A percentile compares a stretch with the other conserved stretches of the same genome.
Conservation (phyloP, 1,284 basidiomycete species). For the Sanghuangporus baumii region DNA sequence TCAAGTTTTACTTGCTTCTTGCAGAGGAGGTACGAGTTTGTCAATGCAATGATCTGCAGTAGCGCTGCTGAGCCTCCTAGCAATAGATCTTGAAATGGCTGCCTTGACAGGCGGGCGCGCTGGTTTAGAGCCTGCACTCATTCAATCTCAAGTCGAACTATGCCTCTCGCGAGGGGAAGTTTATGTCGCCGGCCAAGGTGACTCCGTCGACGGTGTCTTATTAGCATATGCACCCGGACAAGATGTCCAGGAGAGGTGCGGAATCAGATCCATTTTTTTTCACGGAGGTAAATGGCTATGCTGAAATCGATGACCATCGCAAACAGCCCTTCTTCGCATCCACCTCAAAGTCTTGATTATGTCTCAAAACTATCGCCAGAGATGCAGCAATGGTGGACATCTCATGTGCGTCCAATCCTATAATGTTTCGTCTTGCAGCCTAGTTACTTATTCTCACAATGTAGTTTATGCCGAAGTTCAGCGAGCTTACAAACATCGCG, state of each 20-base stretch:
- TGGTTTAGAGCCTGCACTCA: conserved; percentile 11
- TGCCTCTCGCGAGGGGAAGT: conserved; percentile 13
- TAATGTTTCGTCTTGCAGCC: not conserved
- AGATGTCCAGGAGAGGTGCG: conserved; percentile 10
- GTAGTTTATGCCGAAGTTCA: conserved; percentile 13
- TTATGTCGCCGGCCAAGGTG: conserved; percentile 13
- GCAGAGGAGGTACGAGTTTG: conserved; percentile 10
- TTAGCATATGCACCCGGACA: conserved; percentile 14
- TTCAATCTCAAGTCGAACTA: conserved; percentile 14
- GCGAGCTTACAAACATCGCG: conserved; percentile 9
- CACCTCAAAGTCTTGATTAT: conserved; percentile 3
- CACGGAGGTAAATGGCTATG: not conserved
- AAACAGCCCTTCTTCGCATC: not conserved
- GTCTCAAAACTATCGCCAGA: conserved; percentile 15
- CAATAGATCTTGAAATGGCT: conserved; percentile 11
- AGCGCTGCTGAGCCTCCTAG: not conserved
- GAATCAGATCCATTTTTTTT: not conserved
- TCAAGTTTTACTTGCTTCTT: conserved; percentile 10
- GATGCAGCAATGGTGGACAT: conserved; percentile 19
- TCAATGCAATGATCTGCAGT: not conserved
- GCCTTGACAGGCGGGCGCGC: conserved; percentile 14
- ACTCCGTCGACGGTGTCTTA: conserved; percentile 10
- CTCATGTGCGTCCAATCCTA: conserved; percentile 9
- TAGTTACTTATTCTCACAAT: not conserved
- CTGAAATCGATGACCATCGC: not conserved